phyloP scores from a whole-genome alignment of 1,284 basidiomycete genomes.

The Boletus smithii region DNA sequence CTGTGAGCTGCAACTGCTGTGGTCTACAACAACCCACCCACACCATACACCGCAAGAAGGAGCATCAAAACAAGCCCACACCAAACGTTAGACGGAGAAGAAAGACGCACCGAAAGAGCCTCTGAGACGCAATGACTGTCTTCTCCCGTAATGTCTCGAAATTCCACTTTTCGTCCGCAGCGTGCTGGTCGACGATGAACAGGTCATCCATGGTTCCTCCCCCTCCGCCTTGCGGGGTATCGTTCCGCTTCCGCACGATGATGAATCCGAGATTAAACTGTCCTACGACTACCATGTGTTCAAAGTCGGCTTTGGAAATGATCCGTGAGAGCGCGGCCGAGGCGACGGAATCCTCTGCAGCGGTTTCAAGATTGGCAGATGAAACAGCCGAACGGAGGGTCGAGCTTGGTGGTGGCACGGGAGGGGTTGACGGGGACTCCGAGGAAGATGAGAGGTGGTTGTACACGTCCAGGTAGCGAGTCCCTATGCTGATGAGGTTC shows the following conservation, averaged over 20 bases:
- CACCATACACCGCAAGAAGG: too few relatives aligned
- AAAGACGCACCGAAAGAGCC: slow-evolving; percentile 66
- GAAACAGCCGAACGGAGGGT: slow-evolving; percentile 30
- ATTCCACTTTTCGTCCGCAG: slow-evolving; percentile 96
- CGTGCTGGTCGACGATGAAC: slow-evolving; percentile 92
- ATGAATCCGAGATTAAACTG: slow-evolving; percentile 99
- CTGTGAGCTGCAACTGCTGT: slow-evolving; percentile 77
- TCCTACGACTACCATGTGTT: slow-evolving; percentile 80
- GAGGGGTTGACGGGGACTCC: neutral
- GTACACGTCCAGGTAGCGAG: slow-evolving; percentile 26
- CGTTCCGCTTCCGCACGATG: slow-evolving; percentile 59
- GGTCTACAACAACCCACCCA: too few relatives aligned
- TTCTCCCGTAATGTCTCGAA: slow-evolving; percentile 91
- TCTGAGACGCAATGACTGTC: slow-evolving; percentile 86
- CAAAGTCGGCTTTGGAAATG: slow-evolving; percentile 88
- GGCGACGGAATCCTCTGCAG: slow-evolving; percentile 56
- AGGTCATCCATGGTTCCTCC: slow-evolving; percentile 66
- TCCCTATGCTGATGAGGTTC: slow-evolving; percentile 41
- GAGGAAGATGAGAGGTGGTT: slow-evolving; percentile 5
- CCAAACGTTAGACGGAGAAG: neutral
- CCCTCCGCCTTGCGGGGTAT: slow-evolving; percentile 11
- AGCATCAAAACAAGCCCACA: neutral
- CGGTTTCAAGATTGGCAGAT: slow-evolving; percentile 61
- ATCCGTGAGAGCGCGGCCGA: slow-evolving; percentile 78
- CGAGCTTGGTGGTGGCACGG: slow-evolving; percentile 14